phyloP scores from a whole-genome alignment of 345 rosid species.

The Limnanthes douglasii region DNA sequence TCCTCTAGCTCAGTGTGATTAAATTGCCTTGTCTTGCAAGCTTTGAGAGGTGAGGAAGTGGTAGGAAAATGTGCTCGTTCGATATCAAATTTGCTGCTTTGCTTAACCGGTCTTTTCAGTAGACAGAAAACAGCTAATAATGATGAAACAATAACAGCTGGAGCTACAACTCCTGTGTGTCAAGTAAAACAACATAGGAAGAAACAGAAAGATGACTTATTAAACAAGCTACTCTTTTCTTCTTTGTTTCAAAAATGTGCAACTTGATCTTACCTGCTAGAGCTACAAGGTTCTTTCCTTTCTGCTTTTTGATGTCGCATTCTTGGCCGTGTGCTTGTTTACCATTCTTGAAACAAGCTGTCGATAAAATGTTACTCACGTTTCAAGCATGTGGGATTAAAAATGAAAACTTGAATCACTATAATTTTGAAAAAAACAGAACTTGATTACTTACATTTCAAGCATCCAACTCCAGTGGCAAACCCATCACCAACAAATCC shows the following conservation, averaged over 20 bases:
- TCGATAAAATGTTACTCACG: not conserved
- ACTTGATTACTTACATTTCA: slow-evolving; percentile 31
- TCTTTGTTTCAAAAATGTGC: too few species aligned
- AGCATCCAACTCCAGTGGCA: slow-evolving; percentile 48
- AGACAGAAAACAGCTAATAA: slow-evolving; percentile 37
- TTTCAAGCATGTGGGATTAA: not conserved
- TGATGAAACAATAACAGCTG: slow-evolving; percentile 26
- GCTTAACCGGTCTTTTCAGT: slow-evolving; percentile 28
- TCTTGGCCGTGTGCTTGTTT: slow-evolving; percentile 29
- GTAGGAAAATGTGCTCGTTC: slow-evolving; percentile 21
- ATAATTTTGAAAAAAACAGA: too few species aligned
- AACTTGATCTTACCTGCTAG: slow-evolving; percentile 62
- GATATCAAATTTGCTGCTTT: slow-evolving; percentile 12
- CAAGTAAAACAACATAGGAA: not conserved
- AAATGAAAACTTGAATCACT: too few species aligned
- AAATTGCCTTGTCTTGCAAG: slow-evolving; percentile 50
- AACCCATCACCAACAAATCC: slow-evolving; percentile 70
- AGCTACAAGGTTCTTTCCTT: slow-evolving; percentile 26
- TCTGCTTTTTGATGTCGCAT: slow-evolving; percentile 22
- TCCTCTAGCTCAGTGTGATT: slow-evolving; percentile 57
- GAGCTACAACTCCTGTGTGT: slow-evolving; percentile 36
- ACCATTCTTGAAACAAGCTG: slow-evolving; percentile 58
- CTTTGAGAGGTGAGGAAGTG: slow-evolving; percentile 48
- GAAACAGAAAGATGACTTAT: not conserved
- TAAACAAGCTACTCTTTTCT: not conserved